Evolutionary conservation across 2,329 filamentous ascomycete genomes (phyloP), one percentile per base, ranked within the genome.

Genomic region (Ophiocordyceps unilateralis): DNA sequence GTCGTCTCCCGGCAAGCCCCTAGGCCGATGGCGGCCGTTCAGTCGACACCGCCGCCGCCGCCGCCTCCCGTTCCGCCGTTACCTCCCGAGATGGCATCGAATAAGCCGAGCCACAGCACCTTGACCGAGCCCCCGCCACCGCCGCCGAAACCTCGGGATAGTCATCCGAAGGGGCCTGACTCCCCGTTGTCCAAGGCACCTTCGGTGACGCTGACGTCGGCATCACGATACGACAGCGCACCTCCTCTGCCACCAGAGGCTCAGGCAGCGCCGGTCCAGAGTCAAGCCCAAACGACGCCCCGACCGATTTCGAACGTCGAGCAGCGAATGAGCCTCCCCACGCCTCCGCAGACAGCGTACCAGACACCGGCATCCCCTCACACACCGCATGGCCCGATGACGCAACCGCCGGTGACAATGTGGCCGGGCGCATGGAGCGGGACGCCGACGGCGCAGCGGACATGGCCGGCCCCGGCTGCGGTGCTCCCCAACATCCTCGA

Each of bases 61-160:
- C 76, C 78, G 41, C 81, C 82, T 26, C 78, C 80, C 12, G 61
- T 82, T n/a, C 83, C 83, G 46, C 82, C 83, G 43, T 66, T 82
- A 17, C 83, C 82, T 9, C 75, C 76, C 22, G 78, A 81, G 52
- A 64, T 81, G 45, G 63, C 67, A 39, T 60, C 66, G 43, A 61
- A 59, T 52, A 24, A 59, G 55, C 39, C 45, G 52, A 21, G n/a
- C 42, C 65, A 54, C 38, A 45, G 40, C 20, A 41, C 63, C 52
- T 48, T 50, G 7, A 53, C 49, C 40, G 57, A 59, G 39, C 49
- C 54, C 7, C 70, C 69, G 5, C 70, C 70, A 1, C 72, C 78
- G 0, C 76, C 75, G 1, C 78, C 61, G 8, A 57, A 61, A 36
- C 59, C 59, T n/a, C 54, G 54, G 40, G 50, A 55, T 9, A 45